Conservation (phyloP, 805 yeast species). For the Pichia californica region DNA sequence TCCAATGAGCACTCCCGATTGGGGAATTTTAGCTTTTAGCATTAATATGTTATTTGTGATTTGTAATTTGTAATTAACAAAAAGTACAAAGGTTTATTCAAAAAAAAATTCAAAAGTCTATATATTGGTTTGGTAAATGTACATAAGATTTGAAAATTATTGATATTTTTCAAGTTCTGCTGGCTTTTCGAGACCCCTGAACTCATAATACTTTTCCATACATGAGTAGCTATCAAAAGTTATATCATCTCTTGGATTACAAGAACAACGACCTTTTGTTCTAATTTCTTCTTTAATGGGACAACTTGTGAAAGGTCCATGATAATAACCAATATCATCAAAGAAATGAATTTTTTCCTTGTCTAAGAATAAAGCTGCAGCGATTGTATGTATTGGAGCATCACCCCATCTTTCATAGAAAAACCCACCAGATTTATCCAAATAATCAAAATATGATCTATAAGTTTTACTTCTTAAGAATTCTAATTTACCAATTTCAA, state of each 20-base stretch:
- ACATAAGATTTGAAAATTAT: too few relatives aligned
- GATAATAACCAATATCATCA: constrained; percentile 77
- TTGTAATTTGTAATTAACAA: too few relatives aligned
- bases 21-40: too few relatives aligned
- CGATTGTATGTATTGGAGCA: constrained; percentile 86
- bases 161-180: constrained; percentile 58
- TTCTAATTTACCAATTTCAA: constrained; percentile 68
- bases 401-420: constrained; percentile 92
- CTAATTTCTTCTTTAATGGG: constrained; percentile 62
- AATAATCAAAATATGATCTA: constrained; percentile 56
- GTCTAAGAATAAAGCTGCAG: constrained; percentile 69
- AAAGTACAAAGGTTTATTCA: too few relatives aligned
- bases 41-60: too few relatives aligned
- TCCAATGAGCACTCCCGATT: too few relatives aligned
- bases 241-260: constrained; percentile 67
- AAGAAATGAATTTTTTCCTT: constrained; percentile 69
- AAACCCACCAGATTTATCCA: constrained; percentile 80
- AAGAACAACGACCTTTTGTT: constrained; percentile 54
- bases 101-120: too few relatives aligned
- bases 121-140: too few relatives aligned
- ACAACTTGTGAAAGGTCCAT: constrained; percentile 72
- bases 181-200: constrained; percentile 51
- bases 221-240: constrained; percentile 70
- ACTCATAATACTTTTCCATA: constrained; percentile 51
- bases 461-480: constrained; percentile 71